Percentiles rank a stretch among this genome's conserved stretches.
phyloP scores from a whole-genome alignment of 1,284 basidiomycete genomes.

The Trametes hirsuta region DNA sequence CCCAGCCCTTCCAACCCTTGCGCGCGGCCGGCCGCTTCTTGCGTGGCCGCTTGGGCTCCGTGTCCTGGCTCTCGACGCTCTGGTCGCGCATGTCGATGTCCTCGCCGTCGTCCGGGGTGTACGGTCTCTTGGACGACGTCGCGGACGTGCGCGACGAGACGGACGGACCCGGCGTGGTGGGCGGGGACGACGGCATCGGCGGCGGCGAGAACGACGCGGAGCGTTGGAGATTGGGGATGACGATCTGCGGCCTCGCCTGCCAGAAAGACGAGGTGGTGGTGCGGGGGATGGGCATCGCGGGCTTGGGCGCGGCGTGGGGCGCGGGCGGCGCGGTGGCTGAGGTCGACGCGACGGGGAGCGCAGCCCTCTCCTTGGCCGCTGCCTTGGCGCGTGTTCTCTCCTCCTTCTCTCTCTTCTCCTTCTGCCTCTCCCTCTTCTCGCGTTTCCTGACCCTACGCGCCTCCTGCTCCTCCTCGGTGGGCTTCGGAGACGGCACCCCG shows the following conservation, averaged over 20 bases:
- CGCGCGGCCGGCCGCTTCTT: constrained; percentile 72
- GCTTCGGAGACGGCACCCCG: constrained; percentile 66
- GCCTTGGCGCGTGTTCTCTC: constrained; percentile 38
- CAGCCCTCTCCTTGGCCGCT: constrained; percentile 29
- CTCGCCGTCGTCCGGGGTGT: constrained; percentile 60
- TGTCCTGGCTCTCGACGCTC: constrained; percentile 33
- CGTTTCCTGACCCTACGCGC: constrained; percentile 55
- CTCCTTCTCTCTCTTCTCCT: constrained; percentile 39
- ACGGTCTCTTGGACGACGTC: constrained; percentile 77
- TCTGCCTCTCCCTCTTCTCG: constrained; percentile 53
- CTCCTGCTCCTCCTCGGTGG: constrained; percentile 62
- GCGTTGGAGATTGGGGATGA: constrained; percentile 66
- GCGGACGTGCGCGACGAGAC: constrained; percentile 71
- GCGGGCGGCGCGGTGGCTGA: constrained; percentile 20
- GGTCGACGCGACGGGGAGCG: constrained; percentile 18
- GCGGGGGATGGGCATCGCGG: constrained; percentile 28
- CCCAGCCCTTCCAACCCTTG: constrained; percentile 88
- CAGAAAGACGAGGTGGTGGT: constrained; percentile 54
- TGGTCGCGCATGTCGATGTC: constrained; percentile 34
- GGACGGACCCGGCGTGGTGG: constrained; percentile 73
- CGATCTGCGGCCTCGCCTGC: constrained; percentile 66
- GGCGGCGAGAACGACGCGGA: constrained; percentile 76
- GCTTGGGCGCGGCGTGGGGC: constrained; percentile 21
- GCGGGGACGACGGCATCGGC: constrained; percentile 64
- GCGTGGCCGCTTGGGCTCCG: constrained; percentile 39